A percentile compares a stretch with the other conserved stretches of the same genome.
These are phyloP conservation scores for Hordeum pubiflorum DNA, from an alignment of 202 grass and related monocot species.

Conservation along the genomic window DNA sequence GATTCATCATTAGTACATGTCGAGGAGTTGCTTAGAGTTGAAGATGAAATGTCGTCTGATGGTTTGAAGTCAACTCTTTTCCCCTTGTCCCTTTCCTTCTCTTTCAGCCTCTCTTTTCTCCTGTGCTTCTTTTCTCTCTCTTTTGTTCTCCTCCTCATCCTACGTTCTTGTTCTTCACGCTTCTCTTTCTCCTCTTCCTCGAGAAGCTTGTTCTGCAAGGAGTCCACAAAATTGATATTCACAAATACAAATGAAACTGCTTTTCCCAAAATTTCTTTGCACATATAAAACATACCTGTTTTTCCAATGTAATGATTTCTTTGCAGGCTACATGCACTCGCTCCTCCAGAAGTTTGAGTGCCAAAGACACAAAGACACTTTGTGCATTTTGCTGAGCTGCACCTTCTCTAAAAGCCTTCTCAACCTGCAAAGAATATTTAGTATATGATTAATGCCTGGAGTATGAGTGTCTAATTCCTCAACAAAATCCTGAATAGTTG, in stretches of 20 bases:
- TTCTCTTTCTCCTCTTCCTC: conserved; percentile 99
- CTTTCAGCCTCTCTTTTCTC: conserved; percentile 89
- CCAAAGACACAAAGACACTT: conserved; percentile 89
- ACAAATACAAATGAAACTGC: conserved; percentile 17
- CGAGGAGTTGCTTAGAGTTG: conserved; percentile 37
- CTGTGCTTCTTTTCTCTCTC: conserved; percentile 91
- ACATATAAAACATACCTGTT: conserved; percentile 60
- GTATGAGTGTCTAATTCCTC: background rate
- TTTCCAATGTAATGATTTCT: conserved; percentile 98
- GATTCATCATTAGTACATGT: conserved; percentile 34
- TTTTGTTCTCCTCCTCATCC: conserved; percentile 72
- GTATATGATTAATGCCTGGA: background rate
- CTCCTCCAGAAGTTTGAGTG: conserved; percentile 85
- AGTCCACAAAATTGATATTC: conserved; percentile 11
- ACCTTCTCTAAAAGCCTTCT: conserved; percentile 98
- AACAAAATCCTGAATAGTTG: background rate
- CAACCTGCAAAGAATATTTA: conserved; percentile 56
- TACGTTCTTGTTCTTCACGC: conserved; percentile 82
- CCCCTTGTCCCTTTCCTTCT: conserved; percentile 66
- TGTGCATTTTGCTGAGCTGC: conserved; percentile 90
- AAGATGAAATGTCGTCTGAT: conserved; percentile 21
- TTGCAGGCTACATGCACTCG: conserved; percentile 94
- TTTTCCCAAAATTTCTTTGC: conserved; percentile 8
- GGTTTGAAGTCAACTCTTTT: conserved; percentile 42
- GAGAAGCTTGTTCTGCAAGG: conserved; percentile 77